phyloP scores from a whole-genome alignment of 129 eudicot species.

The Oenanthe sinensis region DNA sequence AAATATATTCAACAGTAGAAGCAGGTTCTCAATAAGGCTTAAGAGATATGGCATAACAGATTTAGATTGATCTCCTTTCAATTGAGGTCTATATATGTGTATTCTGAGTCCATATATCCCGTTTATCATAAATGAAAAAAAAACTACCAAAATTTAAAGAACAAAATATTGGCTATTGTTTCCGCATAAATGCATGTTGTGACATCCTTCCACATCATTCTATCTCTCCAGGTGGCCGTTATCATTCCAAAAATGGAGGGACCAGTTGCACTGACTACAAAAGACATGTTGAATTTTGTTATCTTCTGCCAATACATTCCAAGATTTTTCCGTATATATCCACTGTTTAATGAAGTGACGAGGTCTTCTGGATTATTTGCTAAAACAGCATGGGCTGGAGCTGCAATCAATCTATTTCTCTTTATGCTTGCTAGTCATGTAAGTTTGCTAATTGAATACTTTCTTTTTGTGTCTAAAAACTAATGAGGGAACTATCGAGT shows the following conservation, averaged over 20 bases:
- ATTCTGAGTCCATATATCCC: neutral
- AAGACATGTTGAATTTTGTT: slow-evolving; percentile 55
- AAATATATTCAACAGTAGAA: neutral
- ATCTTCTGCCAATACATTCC: slow-evolving; percentile 57
- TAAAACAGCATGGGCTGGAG: slow-evolving; percentile 93
- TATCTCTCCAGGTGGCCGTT: slow-evolving; percentile 35
- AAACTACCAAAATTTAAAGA: neutral
- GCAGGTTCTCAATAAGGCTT: neutral
- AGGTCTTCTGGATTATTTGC: slow-evolving; percentile 66
- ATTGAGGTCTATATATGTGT: neutral
- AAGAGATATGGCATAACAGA: neutral
- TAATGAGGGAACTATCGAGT: neutral
- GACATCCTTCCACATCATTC: neutral
- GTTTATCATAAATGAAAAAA: no score
- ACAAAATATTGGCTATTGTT: neutral
- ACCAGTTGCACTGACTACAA: slow-evolving; percentile 42
- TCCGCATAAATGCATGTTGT: neutral
- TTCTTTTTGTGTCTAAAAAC: neutral
- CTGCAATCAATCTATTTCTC: slow-evolving; percentile 72
- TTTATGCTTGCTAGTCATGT: slow-evolving; percentile 91
- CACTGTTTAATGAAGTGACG: slow-evolving; percentile 57
- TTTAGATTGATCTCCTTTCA: neutral
- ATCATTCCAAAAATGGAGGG: slow-evolving; percentile 26
- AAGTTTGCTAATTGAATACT: slow-evolving; percentile 18
- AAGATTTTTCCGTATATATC: slow-evolving; percentile 49